Evolutionary conservation across 352 stramenopile species (phyloP).

Genomic region (Globisporangium spiculum): DNA sequence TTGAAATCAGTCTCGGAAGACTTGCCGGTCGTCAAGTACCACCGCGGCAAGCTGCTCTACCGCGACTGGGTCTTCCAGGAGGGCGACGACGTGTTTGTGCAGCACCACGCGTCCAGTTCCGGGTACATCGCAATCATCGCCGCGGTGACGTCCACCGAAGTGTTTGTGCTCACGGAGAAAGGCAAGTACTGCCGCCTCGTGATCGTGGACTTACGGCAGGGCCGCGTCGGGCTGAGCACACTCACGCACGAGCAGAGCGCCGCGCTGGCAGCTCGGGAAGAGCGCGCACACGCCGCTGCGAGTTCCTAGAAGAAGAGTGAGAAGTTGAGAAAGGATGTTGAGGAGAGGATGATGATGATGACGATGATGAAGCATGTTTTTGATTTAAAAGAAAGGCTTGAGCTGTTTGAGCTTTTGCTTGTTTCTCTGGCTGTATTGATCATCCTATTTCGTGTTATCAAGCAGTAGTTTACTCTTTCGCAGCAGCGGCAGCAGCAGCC

Average conservation of each 20-base stretch:
- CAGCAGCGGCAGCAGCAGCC: conserved; percentile 8
- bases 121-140: conserved; percentile 71
- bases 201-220: conserved; percentile 72
- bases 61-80: conserved; percentile 75
- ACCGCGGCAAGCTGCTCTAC: conserved; percentile 76
- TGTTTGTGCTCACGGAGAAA: conserved; percentile 79
- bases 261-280: conserved; percentile 33
- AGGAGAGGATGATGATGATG: background rate
- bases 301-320: conserved; percentile 33
- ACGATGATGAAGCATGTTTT: conserved; percentile 1
- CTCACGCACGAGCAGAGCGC: conserved; percentile 47
- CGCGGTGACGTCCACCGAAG: conserved; percentile 62
- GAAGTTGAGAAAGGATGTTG: background rate
- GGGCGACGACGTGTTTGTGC: conserved; percentile 74
- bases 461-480: background rate
- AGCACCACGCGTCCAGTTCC: conserved; percentile 51
- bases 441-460: background rate
- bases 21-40: conserved; percentile 54
- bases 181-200: conserved; percentile 76
- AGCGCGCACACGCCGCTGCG: conserved; percentile 30
- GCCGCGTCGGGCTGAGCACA: conserved; percentile 51
- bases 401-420: background rate
- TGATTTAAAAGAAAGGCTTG: conserved; percentile 14
- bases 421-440: background rate
- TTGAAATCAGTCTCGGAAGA: conserved; percentile 30